Evolutionary conservation across 1,284 basidiomycete species (phyloP).

Genomic region (Pyrrhoderma noxium): DNA sequence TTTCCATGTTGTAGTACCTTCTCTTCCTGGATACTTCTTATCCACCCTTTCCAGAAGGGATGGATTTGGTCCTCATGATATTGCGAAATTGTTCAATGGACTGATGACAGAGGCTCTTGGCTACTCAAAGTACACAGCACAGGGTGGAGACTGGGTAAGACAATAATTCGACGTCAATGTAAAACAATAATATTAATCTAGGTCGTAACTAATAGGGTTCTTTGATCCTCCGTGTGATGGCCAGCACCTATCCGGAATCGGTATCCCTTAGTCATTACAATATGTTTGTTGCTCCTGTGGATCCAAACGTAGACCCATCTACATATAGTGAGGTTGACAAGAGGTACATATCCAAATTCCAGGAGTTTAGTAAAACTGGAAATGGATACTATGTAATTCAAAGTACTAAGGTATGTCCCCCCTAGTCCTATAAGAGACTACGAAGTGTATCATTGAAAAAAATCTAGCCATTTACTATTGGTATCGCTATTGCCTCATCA

Average conservation of each 20-base stretch:
- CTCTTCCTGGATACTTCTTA: constrained; percentile 23
- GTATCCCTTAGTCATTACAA: constrained; percentile 21
- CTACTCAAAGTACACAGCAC: constrained; percentile 22
- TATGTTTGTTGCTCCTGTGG: constrained; percentile 19
- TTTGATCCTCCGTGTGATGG: constrained; percentile 20
- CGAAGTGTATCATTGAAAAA: not conserved
- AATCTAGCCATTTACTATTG: constrained; percentile 22
- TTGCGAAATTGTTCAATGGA: constrained; percentile 21
- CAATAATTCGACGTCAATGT: not conserved
- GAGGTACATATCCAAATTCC: constrained; percentile 5
- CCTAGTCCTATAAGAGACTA: not conserved
- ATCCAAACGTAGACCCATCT: not conserved
- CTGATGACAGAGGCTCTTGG: constrained; percentile 23
- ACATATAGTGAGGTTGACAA: constrained; percentile 14
- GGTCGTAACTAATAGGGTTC: constrained; percentile 16
- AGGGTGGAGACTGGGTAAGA: constrained; percentile 24
- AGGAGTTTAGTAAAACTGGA: constrained; percentile 18
- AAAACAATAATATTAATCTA: not conserved
- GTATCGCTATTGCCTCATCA: constrained; percentile 20
- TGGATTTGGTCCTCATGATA: constrained; percentile 20
- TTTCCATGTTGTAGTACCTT: constrained; percentile 23
- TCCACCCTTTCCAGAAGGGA: constrained; percentile 20
- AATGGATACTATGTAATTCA: constrained; percentile 20
- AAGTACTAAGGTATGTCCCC: constrained; percentile 17
- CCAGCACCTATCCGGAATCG: constrained; percentile 18